Base-by-base conservation (phyloP, 768 basidiomycete genomes). In the Hygrocybe coccinea region DNA sequence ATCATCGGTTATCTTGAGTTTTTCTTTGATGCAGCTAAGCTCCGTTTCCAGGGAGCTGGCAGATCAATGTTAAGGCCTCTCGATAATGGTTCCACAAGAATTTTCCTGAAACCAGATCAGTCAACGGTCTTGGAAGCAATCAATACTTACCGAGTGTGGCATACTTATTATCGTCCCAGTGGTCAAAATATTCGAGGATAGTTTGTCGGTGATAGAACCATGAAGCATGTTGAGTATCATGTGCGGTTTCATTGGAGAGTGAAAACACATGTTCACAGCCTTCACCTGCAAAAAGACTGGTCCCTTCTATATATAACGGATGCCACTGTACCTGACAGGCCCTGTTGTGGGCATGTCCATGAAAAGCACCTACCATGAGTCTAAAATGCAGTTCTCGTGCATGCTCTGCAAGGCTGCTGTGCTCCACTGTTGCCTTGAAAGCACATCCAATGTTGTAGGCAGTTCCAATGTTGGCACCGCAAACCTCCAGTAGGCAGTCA, bases 361-460 rank as follows among this genome's bases (percentile, higher is more conserved):
- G 66, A 45, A 67, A 68, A 14, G 59, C 44, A 3, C 59, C 59
- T 2, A 64, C 49, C 8, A 62, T 56, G 12, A 55, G 50, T 6
- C 44, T 46, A 36, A 52, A 61, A 4, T 37, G 7, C 1, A 57
- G 50, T 37, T 48, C 22, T 17, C 52, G 43, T 15, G 59, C 65
- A 14, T n/a, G 15, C 10, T 25, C 5, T 1, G 54, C 64, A 2
- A 69, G 57, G 0, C 55, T 22, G 52, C 63, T 68, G 3, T 55
- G 56, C 6, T 25, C 43, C 8, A 71, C 25, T 10, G 59, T 68
- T 12, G 43, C 64, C 7, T 46, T 25, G 52, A 68, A 68, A 25
- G 60, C 60, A 43, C 64, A 68, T 1, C 61, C 59, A 52, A 67
- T 65, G 45, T 67, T 59, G 34, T 67, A 68, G 8, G 56, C 58